These are phyloP conservation scores for Pythium vanterpoolii DNA, from an alignment of 352 stramenopile species.

Conservation along the genomic window DNA sequence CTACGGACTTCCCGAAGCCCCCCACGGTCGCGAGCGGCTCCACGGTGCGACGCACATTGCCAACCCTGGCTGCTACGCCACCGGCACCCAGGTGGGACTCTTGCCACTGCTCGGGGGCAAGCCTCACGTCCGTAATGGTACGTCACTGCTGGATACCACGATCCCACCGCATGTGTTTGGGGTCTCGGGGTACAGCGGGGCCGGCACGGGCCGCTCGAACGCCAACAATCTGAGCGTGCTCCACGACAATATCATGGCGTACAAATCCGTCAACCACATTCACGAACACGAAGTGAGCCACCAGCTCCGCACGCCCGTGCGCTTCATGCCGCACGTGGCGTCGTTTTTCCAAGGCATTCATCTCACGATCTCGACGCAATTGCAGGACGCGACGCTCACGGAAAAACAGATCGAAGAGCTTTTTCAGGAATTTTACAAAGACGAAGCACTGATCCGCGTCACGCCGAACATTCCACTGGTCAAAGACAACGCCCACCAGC, in stretches of 20 bases:
- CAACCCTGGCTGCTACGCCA: slow-evolving; percentile 89
- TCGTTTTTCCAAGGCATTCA: slow-evolving; percentile 94
- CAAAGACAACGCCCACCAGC: slow-evolving; percentile 71
- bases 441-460: slow-evolving; percentile 86
- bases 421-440: slow-evolving; percentile 77
- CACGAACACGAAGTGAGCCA: slow-evolving; percentile 86
- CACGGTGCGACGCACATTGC: slow-evolving; percentile 74
- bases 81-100: slow-evolving; percentile 72
- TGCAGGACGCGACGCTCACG: slow-evolving; percentile 62
- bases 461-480: slow-evolving; percentile 59
- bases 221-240: slow-evolving; percentile 82
- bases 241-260: slow-evolving; percentile 86
- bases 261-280: slow-evolving; percentile 90
- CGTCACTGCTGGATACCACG: slow-evolving; percentile 47
- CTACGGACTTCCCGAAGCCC: slow-evolving; percentile 84
- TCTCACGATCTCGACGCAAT: slow-evolving; percentile 81
- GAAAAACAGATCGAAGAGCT: slow-evolving; percentile 72
- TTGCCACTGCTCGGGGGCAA: slow-evolving; percentile 77
- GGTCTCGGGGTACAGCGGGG: slow-evolving; percentile 87
- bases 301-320: slow-evolving; percentile 76
- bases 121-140: slow-evolving; percentile 33
- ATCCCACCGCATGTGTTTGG: slow-evolving; percentile 84
- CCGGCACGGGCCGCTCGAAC: slow-evolving; percentile 74
- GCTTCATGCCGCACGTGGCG: slow-evolving; percentile 93
- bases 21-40: slow-evolving; percentile 51